Base-by-base conservation (phyloP, 495 filamentous ascomycete species). In the Platismatia glauca region DNA sequence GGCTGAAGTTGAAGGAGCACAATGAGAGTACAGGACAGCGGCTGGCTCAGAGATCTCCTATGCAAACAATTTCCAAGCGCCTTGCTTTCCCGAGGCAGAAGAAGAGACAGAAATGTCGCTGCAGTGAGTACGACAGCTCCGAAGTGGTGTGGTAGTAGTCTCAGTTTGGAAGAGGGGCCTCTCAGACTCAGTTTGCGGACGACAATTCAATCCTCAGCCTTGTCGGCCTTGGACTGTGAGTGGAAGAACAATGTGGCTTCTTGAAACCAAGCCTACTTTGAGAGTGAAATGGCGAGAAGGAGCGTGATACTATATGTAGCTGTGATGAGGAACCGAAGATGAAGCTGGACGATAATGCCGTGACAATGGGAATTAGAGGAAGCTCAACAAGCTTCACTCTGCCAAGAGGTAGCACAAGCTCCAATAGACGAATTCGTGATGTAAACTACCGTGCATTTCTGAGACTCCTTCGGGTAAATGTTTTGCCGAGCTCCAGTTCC, bases 1-100 rank as follows among this genome's bases (percentile, higher is more conserved):
- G 60, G 43, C 31, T 62, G 60, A 62, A 57, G 53, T 48, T 62
- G 60, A 57, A 62, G 53, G 29, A 48, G 60, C 56, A 62, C 60
- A 57, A 50, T 15, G 58, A 43, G 37, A 34, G 60, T 59, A 59
- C 31, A 64, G 48, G 44, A 64, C 44, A 64, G 53, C 50, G 50
- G 50, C 50, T 53, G 50, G 50, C 50, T 53, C 50, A 53, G 50
- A 53, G 13, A 29, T 33, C 29, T 31, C 60, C 44, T 34, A 29
- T 41, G 34, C 41, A 64, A 64, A 59, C 52, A 41, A 29, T 57
- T 46, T 50, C 41, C 39, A 38, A 57, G 35, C 60, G 31, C 52
- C 53, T 57, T 43, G 62, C 27, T 41, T 38, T 52, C 44, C 35
- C 24, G 46, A 58, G 55, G 35, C 11, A 59, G 39, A 52, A 53